Evolutionary conservation across 345 rosid genomes (phyloP), one percentile per base, ranked within the genome.

Genomic region (Stellera chamaejasme): DNA sequence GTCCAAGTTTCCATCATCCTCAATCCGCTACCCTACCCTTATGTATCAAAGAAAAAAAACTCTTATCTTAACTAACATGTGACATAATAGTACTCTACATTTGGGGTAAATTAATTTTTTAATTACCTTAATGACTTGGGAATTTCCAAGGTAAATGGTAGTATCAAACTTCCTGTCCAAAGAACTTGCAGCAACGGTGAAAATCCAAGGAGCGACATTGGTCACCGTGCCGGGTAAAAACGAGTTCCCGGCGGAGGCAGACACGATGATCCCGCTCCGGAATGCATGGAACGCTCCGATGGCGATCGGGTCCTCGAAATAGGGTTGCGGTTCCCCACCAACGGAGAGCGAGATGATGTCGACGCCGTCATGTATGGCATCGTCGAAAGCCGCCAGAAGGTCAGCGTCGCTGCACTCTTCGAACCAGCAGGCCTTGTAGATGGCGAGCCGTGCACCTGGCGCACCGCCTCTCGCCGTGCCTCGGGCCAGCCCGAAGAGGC

Each of bases 381-480:
- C 82, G 47, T 77, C 84, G 61, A 76, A 45, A 10, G 82, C 73
- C 27, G 79, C 36, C 16, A 82, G 73, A 68, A 75, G 4, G 48
- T 79, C 82, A 13, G 77, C 73, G 45, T 72, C 75, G 19, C 13
- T 58, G 48, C 84, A 79, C 14, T 41, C 5, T 45, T 48, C n/a
- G 14, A 75, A 72, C 79, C 62, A 48, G 43, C 82, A 77, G 43
- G 66, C 78, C 66, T 79, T 72, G 68, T 82, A 79, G 58, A 76
- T 69, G 61, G 79, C 79, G 23, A 76, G 78, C 44, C 75, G 72
- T 5, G 80, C 82, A 60, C 60, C 41, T 9, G 80, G 78, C 55
- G 80, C 79, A 45, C 82, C 75, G 3, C 77, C 84, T 58, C 75
- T 56, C 27, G 84, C 77, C 48, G 57, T 74, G 26, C 87, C 84